Base-by-base conservation (phyloP, 176 grass and related monocot species). In the Pontederia crassipes region DNA sequence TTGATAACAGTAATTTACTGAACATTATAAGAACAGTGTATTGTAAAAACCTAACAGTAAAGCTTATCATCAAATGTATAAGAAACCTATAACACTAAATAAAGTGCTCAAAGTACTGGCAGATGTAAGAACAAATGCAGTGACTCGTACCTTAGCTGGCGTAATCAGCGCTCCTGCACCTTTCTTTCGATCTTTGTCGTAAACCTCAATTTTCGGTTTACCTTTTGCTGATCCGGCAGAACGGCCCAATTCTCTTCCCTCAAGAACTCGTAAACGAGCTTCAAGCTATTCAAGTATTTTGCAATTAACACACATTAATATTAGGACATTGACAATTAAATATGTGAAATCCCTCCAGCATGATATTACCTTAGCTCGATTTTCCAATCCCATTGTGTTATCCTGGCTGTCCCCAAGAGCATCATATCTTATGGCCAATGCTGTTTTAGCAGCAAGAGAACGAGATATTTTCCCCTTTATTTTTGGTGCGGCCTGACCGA, bases 391-490 rank as follows among this genome's bases (percentile, higher is more conserved):
- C 55, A 95, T 70, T 17, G 82, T 75, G 56, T 86, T 95, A n/a
- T 95, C 85, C 12, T 95, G 72, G 61, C 73, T 15, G 61, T 86
- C 85, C 72, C 79, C 85, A 78, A 95, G 79, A 27, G 85, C 89
- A 78, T 89, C 89, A 6, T 81, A 95, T 28, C 89, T 46, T n/a
- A 95, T 86, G 40, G 89, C 85, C 56, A 95, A 74, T 11, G 89
- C 82, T 75, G 77, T 28, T 48, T 95, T 95, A 35, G 89, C 79
- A 49, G 89, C 82, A 83, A 95, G 85, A 11, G 89, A 95, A 64
- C 85, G 89, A 52, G 89, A 82, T 18, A 95, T 89, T 68, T 83
- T 95, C 28, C 89, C 89, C 67, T 95, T 95, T 51, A 89, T 54
- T 29, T 85, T 88, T 9, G 74, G 89, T 68, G 82, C 71, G 0